Base-by-base conservation (phyloP, 2,329 filamentous ascomycete genomes). In the Fusarium sp. region DNA sequence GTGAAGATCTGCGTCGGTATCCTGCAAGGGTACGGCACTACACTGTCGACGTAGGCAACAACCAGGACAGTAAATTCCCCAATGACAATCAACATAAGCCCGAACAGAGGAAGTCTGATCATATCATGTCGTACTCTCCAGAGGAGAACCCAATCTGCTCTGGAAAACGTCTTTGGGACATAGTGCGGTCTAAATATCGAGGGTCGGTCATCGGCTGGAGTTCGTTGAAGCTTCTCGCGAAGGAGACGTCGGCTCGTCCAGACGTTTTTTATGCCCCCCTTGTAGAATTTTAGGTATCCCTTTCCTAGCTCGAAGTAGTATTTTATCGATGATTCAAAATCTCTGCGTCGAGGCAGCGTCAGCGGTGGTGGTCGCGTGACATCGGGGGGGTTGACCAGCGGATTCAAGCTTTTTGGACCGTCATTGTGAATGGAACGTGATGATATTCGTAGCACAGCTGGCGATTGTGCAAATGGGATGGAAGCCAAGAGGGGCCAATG, bases 21-120 rank as follows among this genome's bases (percentile, higher is more conserved):
- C 15, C 94, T 89, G 80, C 95, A 98, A 0, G 94, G 92, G 75
- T 90, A 89, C 0, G 95, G 95, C 31, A 97, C 92, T 27, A 94
- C 84, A 41, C 84, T 84, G 25, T 91, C 90, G 31, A 97, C 83
- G 36, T 90, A 88, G 11, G 94, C 84, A 3, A 97, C 92, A 10
- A 97, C 82, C 10, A 98, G 78, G 0, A 95, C 94, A 3, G 95
- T 93, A 82, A 97, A 92, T 82, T 98, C 95, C 31, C 94, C 95
- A 79, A 93, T 93, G 20, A 97, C 70, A 2, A 95, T 76, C 11
- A 97, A 86, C 54, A 98, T 83, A 6, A 97, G 68, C 0, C 85
- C 91, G 79, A 99, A 98, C 3, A 93, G 81, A 0, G 95, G 94
- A 57, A 98, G 85, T 29, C 94, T 91, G n/a, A 89, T 83, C 49